These are phyloP conservation scores for Aristolochia californica DNA, from an alignment of 164 flowering plant species.

Conservation along the genomic window DNA sequence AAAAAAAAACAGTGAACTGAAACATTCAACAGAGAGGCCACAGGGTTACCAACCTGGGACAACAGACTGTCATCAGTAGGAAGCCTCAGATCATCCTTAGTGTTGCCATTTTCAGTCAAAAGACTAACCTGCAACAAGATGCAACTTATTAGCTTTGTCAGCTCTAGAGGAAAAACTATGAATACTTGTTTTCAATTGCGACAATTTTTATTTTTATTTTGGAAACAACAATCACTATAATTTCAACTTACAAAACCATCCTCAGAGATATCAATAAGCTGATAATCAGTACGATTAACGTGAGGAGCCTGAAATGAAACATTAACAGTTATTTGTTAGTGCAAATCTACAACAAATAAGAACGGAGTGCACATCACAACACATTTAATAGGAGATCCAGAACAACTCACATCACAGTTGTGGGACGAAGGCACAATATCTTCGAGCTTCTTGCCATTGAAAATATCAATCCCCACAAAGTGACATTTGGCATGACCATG, in stretches of 20 bases:
- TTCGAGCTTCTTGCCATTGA: conserved; percentile 56
- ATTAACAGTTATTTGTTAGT: background rate
- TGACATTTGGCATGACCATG: conserved; percentile 58
- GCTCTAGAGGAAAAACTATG: background rate
- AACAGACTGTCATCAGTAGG: conserved; percentile 41
- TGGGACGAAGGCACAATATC: conserved; percentile 74
- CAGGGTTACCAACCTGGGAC: conserved; percentile 21
- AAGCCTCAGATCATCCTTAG: conserved; percentile 55
- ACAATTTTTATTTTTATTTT: background rate
- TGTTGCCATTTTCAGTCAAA: conserved; percentile 39
- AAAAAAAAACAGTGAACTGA: background rate
- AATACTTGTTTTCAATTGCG: background rate
- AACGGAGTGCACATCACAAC: background rate
- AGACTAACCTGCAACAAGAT: conserved; percentile 30
- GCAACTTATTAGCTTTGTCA: background rate
- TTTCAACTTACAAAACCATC: conserved; percentile 42
- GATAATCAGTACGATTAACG: conserved; percentile 48
- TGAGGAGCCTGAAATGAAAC: conserved; percentile 36
- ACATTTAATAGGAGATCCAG: background rate
- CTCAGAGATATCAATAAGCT: conserved; percentile 55
- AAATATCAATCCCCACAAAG: conserved; percentile 45
- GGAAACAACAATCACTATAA: background rate
- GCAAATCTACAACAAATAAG: background rate
- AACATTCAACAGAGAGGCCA: background rate
- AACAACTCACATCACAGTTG: conserved; percentile 43